These are phyloP conservation scores for Irpex lacteus DNA, from an alignment of 1,284 basidiomycete genomes.

Conservation along the genomic window DNA sequence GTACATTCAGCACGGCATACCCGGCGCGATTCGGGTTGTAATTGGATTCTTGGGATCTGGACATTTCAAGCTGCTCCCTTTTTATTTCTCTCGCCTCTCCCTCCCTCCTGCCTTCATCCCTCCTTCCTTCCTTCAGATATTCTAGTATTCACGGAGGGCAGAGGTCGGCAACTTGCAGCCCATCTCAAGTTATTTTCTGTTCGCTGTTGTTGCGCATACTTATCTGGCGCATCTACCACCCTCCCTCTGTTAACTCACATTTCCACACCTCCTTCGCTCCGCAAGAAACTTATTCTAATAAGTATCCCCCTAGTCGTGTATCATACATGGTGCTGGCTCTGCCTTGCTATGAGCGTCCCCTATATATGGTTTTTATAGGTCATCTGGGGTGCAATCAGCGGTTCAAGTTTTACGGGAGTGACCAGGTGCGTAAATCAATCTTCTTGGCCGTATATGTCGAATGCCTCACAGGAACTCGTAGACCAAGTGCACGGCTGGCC, in stretches of 20 bases:
- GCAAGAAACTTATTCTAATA: neutral
- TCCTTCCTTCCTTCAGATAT: neutral
- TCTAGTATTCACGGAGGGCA: neutral
- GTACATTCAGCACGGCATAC: neutral
- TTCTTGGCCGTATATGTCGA: no score
- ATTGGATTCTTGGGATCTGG: conserved; percentile 1
- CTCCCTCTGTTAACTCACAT: neutral
- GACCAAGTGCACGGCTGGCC: no score
- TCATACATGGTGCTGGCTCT: neutral
- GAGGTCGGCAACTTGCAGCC: neutral
- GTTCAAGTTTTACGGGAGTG: no score
- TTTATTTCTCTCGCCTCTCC: no score
- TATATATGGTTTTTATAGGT: conserved; percentile 1
- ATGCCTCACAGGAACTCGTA: no score
- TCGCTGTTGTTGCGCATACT: neutral
- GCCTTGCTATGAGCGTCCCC: neutral
- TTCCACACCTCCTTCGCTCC: neutral
- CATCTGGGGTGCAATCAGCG: no score
- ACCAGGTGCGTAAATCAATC: neutral
- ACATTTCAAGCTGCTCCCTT: neutral
- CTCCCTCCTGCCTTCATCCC: neutral
- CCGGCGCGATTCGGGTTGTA: neutral
- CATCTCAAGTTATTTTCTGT: neutral
- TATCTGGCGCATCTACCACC: neutral
- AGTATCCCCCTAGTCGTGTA: neutral